Evolutionary conservation across 495 filamentous ascomycete species (phyloP), one percentile per base, ranked within the genome.

Genomic region (Filosporella fistucella): DNA sequence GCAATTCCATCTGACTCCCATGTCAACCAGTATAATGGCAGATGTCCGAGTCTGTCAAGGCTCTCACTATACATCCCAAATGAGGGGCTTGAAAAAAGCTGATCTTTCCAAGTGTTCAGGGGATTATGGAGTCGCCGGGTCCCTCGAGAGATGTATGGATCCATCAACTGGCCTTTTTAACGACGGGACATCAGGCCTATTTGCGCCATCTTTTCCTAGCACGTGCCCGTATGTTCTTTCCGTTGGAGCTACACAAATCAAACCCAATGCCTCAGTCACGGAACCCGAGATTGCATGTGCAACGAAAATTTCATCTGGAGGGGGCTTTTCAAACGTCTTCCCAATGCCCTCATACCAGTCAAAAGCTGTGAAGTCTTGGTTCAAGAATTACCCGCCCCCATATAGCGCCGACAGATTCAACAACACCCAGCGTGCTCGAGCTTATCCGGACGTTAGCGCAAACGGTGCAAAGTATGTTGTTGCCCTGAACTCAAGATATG

Each of bases 241-340:
- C 9, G 70, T 74, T 20, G 68, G 71, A 36, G 68, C 63, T 37
- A 70, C 65, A 2, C 49, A 55, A 21, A 49, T 68, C 9, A 48
- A 54, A 13, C 41, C 56, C 0, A 58, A 52, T 47, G 52, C 51
- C 7, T 61, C 48, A n/a, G 54, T 59, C 26, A 47, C 45, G 23
- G 52, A 67, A 44, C 58, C 55, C 20, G 64, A 73, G 34, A 57
- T 55, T 13, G 64, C 59, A 29, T 42, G 45, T 29, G 70, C 65
- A 0, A 51, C 32, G 14, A 50, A 58, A 23, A 62, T 66, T 52
- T 52, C 49, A 11, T 64, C 65, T 28, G 66, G 70, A 17, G 73
- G 72, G 20, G 71, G 72, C 10, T 76, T 76, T 51, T 61, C 54
- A 47, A 70, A 74, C 57, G 32, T 67, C 37, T 75, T 70, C 42